Conservation (phyloP, 306 rosid genomes). For the Cucumis hystrix region DNA sequence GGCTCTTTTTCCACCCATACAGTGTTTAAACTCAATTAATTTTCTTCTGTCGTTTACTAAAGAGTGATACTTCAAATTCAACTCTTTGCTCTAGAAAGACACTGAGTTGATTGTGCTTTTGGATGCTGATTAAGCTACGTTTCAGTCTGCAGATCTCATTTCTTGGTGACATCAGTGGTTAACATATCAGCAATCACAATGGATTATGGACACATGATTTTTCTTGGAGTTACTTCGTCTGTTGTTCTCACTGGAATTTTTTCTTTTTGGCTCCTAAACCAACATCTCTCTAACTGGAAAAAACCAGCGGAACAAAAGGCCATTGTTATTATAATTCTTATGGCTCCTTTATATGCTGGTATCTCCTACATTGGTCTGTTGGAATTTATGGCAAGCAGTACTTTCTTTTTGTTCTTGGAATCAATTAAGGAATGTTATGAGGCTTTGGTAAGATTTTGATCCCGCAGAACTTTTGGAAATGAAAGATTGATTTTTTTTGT, state of each 20-base stretch:
- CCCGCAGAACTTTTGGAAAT: not conserved
- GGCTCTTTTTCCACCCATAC: not conserved
- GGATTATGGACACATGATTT: not conserved
- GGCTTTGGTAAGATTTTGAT: constrained; percentile 16
- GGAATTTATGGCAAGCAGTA: constrained; percentile 19
- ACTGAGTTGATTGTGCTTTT: not conserved
- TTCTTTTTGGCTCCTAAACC: constrained; percentile 17
- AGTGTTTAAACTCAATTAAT: not conserved
- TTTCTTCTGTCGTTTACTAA: not conserved
- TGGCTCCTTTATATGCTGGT: constrained; percentile 22
- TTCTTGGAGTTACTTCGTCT: constrained; percentile 10
- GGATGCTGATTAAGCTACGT: not conserved
- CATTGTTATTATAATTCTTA: constrained; percentile 14
- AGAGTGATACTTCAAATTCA: too few relatives aligned
- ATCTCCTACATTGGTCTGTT: constrained; percentile 19
- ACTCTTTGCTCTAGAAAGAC: not conserved
- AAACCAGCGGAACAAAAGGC: constrained; percentile 23
- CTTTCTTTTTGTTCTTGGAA: constrained; percentile 20
- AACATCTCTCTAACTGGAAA: constrained; percentile 16
- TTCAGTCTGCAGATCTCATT: constrained; percentile 1
- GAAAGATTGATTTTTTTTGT: not conserved
- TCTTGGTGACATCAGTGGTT: not conserved
- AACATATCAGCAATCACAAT: not conserved
- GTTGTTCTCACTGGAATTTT: constrained; percentile 17
- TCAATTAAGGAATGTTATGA: constrained; percentile 25